These are phyloP conservation scores for Boletus insuetus DNA, from an alignment of 768 basidiomycete genomes.

Conservation along the genomic window DNA sequence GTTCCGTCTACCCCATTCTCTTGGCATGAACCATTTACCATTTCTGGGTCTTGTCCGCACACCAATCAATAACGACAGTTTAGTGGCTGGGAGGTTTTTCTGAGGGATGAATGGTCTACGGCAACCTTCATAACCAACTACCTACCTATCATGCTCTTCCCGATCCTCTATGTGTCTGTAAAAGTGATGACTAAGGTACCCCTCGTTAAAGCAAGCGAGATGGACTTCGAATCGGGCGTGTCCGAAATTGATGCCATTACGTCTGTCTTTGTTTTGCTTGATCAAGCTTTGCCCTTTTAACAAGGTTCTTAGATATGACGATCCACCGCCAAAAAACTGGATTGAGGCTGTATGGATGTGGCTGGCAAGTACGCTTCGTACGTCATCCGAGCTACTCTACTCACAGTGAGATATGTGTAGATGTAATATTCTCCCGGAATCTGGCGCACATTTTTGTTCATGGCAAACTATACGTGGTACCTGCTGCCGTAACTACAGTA, in stretches of 20 bases:
- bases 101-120: conserved; percentile 33
- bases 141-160: conserved; percentile 41
- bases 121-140: conserved; percentile 40
- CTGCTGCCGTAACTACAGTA: not conserved
- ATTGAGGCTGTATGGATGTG: conserved; percentile 16
- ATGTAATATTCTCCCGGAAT: too few relatives aligned
- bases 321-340: conserved; percentile 21
- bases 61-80: conserved; percentile 22
- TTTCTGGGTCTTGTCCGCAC: not conserved
- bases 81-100: conserved; percentile 37
- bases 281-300: not conserved
- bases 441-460: too few relatives aligned
- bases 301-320: conserved; percentile 8
- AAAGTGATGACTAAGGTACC: conserved; percentile 14
- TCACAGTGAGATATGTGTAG: too few relatives aligned
- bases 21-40: not conserved
- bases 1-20: not conserved
- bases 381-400: too few relatives aligned
- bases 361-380: conserved; percentile 13
- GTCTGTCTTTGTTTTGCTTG: conserved; percentile 6
- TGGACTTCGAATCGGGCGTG: conserved; percentile 17
- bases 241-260: conserved; percentile 18
- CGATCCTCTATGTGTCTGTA: conserved; percentile 38
- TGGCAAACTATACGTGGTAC: not conserved
- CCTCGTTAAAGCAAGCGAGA: conserved; percentile 15